Evolutionary conservation across 768 basidiomycete genomes (phyloP), one percentile per base, ranked within the genome.

Genomic region (Kwoniella mangroviensis): DNA sequence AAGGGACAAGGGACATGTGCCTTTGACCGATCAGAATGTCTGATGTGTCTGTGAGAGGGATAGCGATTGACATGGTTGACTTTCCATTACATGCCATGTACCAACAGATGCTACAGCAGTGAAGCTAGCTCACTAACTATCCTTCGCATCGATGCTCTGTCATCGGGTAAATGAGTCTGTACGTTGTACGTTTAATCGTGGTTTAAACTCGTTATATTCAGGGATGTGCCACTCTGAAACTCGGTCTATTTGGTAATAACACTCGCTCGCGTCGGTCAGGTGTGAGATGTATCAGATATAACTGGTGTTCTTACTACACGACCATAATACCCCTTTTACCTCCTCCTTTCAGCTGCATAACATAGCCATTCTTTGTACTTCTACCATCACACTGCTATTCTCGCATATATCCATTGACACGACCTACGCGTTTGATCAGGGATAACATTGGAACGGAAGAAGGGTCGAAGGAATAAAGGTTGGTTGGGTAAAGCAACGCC

Each of bases 301-400:
- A 15, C 13, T 51, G 15, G 3, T 10, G 12, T 10, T 51, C 3
- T 51, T 10, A 51, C 49, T 15, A 52, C 15, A 55, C 24, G 17
- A 55, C n/a, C 24, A 24, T 24, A 24, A 55, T 21, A 55, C 22
- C 9, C 56, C 17, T 28, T 57, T 26, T n/a, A 12, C 15, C 19
- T 57, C 24, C 54, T 57, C 56, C 56, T 57, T 57, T 57, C 56
- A 57, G 22, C 53, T 19, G 53, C 53, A 54, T 34, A 10, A 28
- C 26, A 26, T 57, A 49, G 12, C 45, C 56, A 57, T 34, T 57
- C 56, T 57, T 57, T 57, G 56, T 57, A 57, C 56, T 57, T 55
- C 24, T 49, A 49, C 21, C 53, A 19, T 55, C 53, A 55, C 51
- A 17, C 51, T 17, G 51, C 21, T 52, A 52, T 21, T 17, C 51